phyloP scores from a whole-genome alignment of 345 rosid genomes.

The Eucalyptus cloeziana region DNA sequence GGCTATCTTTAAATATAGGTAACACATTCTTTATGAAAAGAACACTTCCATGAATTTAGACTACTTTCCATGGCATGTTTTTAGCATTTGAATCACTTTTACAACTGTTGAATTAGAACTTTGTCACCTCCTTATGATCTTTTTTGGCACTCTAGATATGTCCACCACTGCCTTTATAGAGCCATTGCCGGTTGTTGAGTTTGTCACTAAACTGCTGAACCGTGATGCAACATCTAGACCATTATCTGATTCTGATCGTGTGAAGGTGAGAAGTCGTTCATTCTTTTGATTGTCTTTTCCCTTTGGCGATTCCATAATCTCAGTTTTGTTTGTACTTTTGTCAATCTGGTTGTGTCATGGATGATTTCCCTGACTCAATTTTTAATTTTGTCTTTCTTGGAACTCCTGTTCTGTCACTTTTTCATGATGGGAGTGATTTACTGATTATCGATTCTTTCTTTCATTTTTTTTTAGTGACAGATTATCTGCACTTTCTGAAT shows the following conservation, averaged over 20 bases:
- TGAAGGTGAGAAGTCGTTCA: slow-evolving; percentile 39
- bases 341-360: background rate
- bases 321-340: background rate
- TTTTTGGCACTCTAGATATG: slow-evolving; percentile 47
- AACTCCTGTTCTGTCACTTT: background rate
- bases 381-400: background rate
- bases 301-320: background rate
- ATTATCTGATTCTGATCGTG: slow-evolving; percentile 85
- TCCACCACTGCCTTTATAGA: slow-evolving; percentile 96
- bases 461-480: background rate
- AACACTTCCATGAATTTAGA: background rate
- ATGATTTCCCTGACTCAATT: background rate
- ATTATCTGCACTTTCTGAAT: background rate
- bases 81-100: background rate
- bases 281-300: background rate
- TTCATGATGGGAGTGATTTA: background rate
- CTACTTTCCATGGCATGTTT: background rate
- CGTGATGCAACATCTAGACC: slow-evolving; percentile 70
- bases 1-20: slow-evolving; percentile 86
- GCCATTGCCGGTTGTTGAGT: slow-evolving; percentile 70
- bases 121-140: background rate
- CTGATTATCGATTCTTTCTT: background rate
- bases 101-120: background rate
- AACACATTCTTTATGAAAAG: background rate
- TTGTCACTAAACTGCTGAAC: slow-evolving; percentile 54